phyloP scores from a whole-genome alignment of 805 yeast genomes.

The Myxozyma mucilagina region DNA sequence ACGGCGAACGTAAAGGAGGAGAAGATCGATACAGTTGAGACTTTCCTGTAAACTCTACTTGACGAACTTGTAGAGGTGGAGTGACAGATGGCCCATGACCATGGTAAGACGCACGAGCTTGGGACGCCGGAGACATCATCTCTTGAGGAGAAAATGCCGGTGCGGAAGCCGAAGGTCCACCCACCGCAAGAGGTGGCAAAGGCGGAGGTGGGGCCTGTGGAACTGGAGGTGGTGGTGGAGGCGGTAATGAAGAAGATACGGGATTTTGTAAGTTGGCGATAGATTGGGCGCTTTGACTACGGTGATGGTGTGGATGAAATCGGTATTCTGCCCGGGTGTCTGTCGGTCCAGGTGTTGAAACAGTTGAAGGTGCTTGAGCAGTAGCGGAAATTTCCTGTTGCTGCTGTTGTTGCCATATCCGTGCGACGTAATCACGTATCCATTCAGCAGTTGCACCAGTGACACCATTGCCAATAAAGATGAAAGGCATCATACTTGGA shows the following conservation, averaged over 20 bases:
- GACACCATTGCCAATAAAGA: constrained; percentile 47
- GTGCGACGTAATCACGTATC: constrained; percentile 29
- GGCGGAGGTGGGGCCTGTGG: constrained; percentile 16
- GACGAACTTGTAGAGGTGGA: constrained; percentile 26
- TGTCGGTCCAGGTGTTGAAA: constrained; percentile 3
- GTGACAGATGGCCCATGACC: constrained; percentile 1
- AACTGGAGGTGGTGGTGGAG: constrained; percentile 18
- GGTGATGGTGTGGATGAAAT: constrained; percentile 16
- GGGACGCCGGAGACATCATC: constrained; percentile 14
- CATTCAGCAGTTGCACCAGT: constrained; percentile 30
- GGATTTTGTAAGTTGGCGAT: constrained; percentile 2
- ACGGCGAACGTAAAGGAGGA: constrained; percentile 7
- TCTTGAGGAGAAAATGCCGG: constrained; percentile 17
- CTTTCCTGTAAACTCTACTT: constrained; percentile 8
- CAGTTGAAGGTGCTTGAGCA: not conserved
- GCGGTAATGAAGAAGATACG: not conserved
- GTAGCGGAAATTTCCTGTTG: constrained; percentile 16
- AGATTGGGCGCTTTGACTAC: constrained; percentile 22
- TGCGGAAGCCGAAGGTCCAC: not conserved
- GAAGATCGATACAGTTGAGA: constrained; percentile 1
- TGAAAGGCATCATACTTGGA: constrained; percentile 54
- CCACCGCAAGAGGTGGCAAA: constrained; percentile 9
- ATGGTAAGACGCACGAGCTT: constrained; percentile 5
- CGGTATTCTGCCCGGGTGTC: constrained; percentile 8
- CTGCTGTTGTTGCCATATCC: constrained; percentile 30